phyloP scores from a whole-genome alignment of 2,329 filamentous ascomycete species.

The Cytospora schulzeri region DNA sequence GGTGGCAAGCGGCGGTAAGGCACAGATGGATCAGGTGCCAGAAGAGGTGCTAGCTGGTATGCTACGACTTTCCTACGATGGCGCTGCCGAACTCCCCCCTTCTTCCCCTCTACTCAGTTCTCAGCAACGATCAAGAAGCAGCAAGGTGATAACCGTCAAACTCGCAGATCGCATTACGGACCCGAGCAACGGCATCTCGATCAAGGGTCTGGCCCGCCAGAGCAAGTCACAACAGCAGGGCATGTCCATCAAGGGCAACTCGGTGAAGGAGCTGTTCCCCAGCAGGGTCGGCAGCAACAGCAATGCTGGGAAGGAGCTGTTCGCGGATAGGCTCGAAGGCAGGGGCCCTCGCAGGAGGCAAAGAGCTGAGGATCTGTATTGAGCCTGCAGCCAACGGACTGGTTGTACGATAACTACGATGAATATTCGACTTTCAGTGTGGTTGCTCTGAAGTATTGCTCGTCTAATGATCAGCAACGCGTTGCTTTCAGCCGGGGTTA shows the following conservation, averaged over 20 bases:
- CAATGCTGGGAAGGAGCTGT: conserved; percentile 71
- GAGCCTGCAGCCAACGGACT: conserved; percentile 32
- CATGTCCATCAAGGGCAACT: conserved; percentile 69
- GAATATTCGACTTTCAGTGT: neutral
- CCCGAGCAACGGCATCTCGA: conserved; percentile 36
- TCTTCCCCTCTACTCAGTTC: neutral
- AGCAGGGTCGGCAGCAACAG: conserved; percentile 52
- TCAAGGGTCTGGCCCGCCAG: conserved; percentile 59
- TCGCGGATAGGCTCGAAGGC: conserved; percentile 61
- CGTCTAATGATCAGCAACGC: neutral
- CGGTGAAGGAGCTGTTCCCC: conserved; percentile 70
- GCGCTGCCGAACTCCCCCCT: conserved; percentile 18
- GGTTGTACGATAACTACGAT: neutral
- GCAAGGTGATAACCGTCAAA: conserved; percentile 20
- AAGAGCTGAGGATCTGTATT: conserved; percentile 73
- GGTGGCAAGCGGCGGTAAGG: conserved; percentile 32
- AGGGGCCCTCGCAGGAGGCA: conserved; percentile 59
- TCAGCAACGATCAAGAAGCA: neutral
- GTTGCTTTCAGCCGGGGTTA: neutral
- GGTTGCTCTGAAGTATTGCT: neutral
- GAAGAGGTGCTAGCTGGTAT: conserved; percentile 40
- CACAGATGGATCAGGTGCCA: conserved; percentile 40
- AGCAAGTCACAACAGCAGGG: conserved; percentile 49
- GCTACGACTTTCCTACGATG: conserved; percentile 30
- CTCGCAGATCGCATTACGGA: conserved; percentile 18